Percentiles rank a stretch among this genome's conserved stretches.
phyloP scores from a whole-genome alignment of 2,329 filamentous ascomycete species.

The Teratosphaeria zuluensis region DNA sequence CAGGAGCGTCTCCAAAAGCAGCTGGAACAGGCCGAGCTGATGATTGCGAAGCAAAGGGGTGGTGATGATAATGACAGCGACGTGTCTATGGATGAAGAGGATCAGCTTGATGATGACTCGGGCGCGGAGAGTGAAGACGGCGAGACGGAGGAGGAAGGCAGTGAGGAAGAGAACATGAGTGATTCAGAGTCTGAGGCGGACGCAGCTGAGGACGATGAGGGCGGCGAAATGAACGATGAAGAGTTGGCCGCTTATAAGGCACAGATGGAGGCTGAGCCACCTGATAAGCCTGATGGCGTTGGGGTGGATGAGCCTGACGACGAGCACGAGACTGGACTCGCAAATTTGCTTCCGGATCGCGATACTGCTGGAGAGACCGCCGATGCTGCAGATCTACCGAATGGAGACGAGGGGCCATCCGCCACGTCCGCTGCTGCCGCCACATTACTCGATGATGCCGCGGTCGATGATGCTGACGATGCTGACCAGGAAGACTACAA shows the following conservation, averaged over 20 bases:
- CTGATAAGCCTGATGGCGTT: conserved; percentile 21
- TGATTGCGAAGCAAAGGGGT: conserved; percentile 24
- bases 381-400: neutral
- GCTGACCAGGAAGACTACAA: conserved; percentile 2
- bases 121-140: conserved; percentile 14
- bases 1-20: conserved; percentile 61
- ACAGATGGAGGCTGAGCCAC: conserved; percentile 19
- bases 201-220: conserved; percentile 39
- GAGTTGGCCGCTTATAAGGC: conserved; percentile 21
- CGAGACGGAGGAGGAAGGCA: conserved; percentile 24
- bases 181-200: conserved; percentile 55
- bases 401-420: neutral
- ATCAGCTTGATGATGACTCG: conserved; percentile 6
- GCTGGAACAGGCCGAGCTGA: conserved; percentile 21
- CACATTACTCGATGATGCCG: conserved; percentile 1
- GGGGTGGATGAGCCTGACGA: conserved; percentile 22
- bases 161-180: conserved; percentile 41
- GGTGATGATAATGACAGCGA: conserved; percentile 18
- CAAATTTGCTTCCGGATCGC: conserved; percentile 6
- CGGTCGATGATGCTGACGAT: conserved; percentile 8
- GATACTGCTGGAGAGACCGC: conserved; percentile 1
- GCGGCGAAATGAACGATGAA: conserved; percentile 47
- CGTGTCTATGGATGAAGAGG: conserved; percentile 28
- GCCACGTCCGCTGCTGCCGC: neutral
- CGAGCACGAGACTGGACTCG: neutral